phyloP scores from a whole-genome alignment of 768 basidiomycete species.

The Gymnopilus dilepis region DNA sequence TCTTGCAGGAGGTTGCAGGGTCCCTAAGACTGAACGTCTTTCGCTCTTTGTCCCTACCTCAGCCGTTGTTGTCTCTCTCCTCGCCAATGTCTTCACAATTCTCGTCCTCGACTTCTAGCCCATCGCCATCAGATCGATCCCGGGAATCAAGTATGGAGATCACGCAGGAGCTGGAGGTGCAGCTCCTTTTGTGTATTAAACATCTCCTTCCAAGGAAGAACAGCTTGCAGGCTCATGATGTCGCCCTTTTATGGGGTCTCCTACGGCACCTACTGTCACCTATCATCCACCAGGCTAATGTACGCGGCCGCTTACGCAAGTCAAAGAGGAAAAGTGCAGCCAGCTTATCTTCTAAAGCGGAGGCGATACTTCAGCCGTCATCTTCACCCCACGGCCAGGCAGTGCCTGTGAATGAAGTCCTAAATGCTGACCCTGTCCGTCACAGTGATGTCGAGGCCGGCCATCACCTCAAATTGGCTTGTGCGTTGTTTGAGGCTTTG shows the following conservation, averaged over 20 bases:
- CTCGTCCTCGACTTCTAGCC: slow-evolving; percentile 1
- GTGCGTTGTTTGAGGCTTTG: slow-evolving; percentile 33
- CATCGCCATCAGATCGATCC: slow-evolving; percentile 17
- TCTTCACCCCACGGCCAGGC: no score
- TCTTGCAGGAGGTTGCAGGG: slow-evolving; percentile 30
- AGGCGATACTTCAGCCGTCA: no score
- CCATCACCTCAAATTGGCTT: slow-evolving; percentile 27
- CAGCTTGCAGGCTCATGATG: slow-evolving; percentile 29
- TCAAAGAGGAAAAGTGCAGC: no score
- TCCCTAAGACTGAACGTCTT: no score
- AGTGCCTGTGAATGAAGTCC: no score
- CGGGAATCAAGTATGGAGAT: slow-evolving; percentile 19
- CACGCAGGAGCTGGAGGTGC: slow-evolving; percentile 14
- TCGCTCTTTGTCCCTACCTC: no score
- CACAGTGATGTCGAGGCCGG: background rate
- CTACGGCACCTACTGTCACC: slow-evolving; percentile 32
- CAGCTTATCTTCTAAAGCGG: no score
- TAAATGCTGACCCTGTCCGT: no score
- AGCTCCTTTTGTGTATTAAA: slow-evolving; percentile 33
- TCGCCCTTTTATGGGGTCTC: slow-evolving; percentile 36
- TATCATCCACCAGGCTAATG: slow-evolving; percentile 1
- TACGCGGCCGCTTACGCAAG: no score
- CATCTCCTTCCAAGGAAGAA: slow-evolving; percentile 28
- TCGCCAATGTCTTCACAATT: slow-evolving; percentile 11
- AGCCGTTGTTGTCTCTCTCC: no score